These are phyloP conservation scores for Stemphylium beticola DNA, from an alignment of 2,329 filamentous ascomycete genomes.

Conservation along the genomic window DNA sequence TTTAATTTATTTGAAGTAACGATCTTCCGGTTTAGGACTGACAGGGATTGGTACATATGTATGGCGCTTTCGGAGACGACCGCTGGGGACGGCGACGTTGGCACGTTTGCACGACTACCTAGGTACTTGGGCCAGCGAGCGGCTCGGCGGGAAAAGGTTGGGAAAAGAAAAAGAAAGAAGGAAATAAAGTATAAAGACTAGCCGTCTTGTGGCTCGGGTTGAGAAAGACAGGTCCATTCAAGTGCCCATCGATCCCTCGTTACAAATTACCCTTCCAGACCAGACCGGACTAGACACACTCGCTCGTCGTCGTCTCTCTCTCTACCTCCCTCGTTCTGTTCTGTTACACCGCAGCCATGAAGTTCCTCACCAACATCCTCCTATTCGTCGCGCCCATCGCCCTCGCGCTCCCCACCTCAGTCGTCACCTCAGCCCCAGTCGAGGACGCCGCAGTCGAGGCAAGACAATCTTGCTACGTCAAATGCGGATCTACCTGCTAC, in stretches of 20 bases:
- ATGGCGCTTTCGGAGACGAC: too few species aligned
- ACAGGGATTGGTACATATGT: too few species aligned
- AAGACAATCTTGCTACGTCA: slow-evolving; percentile 54
- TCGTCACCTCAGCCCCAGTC: neutral
- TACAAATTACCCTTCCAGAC: neutral
- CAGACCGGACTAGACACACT: slow-evolving; percentile 8
- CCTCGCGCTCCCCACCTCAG: slow-evolving; percentile 26
- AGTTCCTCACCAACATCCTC: slow-evolving; percentile 27
- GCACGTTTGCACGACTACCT: too few species aligned
- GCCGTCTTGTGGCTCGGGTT: neutral
- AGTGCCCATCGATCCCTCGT: slow-evolving; percentile 12
- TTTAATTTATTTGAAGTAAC: too few species aligned
- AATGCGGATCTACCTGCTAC: slow-evolving; percentile 63
- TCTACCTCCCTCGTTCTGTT: too few species aligned
- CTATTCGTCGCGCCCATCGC: slow-evolving; percentile 23
- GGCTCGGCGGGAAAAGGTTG: too few species aligned
- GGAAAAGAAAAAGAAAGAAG: neutral
- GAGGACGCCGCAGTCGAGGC: slow-evolving; percentile 29
- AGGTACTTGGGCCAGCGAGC: too few species aligned
- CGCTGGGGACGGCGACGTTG: too few species aligned
- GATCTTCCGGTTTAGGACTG: too few species aligned
- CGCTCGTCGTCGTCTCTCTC: slow-evolving; percentile 9
- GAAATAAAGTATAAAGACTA: slow-evolving; percentile 11
- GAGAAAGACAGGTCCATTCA: slow-evolving; percentile 2
- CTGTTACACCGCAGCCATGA: slow-evolving; percentile 19